A percentile compares a stretch with the other conserved stretches of the same genome.
phyloP scores from a whole-genome alignment of 331 rosid genomes.

The Dryas integrifolia region DNA sequence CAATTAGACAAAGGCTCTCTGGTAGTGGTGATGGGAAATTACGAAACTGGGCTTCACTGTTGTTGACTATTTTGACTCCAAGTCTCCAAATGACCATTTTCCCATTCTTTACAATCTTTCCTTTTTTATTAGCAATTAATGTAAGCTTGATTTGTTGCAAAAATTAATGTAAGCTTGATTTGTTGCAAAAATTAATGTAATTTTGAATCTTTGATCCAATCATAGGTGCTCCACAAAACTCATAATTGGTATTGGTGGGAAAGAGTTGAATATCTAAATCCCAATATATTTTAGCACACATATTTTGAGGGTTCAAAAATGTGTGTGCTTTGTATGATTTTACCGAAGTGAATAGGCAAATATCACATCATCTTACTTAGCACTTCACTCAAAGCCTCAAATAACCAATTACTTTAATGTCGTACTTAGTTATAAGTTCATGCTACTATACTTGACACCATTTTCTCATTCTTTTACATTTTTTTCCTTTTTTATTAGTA shows the following conservation, averaged over 20 bases:
- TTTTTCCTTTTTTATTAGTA: not conserved
- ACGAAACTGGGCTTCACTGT: slow-evolving; percentile 24
- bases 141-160: slow-evolving; percentile 3
- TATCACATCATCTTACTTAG: no score
- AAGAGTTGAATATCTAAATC: not conserved
- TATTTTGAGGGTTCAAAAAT: no score
- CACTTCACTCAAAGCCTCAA: no score
- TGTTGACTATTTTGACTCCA: not conserved
- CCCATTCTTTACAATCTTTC: slow-evolving; percentile 5
- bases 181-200: not conserved
- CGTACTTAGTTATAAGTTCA: no score
- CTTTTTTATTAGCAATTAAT: not conserved
- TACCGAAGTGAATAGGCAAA: no score
- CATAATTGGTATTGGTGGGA: no score
- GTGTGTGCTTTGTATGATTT: no score
- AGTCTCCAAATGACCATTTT: slow-evolving; percentile 17
- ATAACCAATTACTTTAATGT: no score
- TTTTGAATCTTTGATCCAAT: not conserved
- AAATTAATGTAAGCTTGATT: not conserved
- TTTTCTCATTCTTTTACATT: slow-evolving; percentile 4
- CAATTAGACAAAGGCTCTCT: not conserved
- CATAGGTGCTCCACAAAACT: not conserved
- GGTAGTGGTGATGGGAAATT: slow-evolving; percentile 7
- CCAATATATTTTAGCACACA: no score
- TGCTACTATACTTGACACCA: not conserved